Evolutionary conservation across 2,329 filamentous ascomycete species (phyloP).

Genomic region (Aureobasidium sp.): DNA sequence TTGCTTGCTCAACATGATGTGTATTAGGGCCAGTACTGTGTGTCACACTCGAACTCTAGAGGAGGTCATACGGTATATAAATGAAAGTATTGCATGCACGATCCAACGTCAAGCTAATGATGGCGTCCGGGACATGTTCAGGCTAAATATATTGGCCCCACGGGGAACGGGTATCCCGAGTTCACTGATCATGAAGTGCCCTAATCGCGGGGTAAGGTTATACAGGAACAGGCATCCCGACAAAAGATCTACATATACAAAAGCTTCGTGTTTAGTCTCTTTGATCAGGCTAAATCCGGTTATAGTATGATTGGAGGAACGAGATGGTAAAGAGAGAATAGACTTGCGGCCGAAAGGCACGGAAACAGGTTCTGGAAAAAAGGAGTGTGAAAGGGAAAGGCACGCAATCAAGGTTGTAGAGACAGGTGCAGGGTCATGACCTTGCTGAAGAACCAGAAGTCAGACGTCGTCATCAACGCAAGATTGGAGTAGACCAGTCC

Average conservation of each 20-base stretch:
- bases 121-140: not conserved
- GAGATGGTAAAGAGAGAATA: not conserved
- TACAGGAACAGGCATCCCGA: not conserved
- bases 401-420: not conserved
- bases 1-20: not conserved
- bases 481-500: conserved; percentile 5
- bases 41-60: not conserved
- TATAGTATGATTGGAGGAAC: not conserved
- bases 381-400: not conserved
- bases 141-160: not conserved
- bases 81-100: not conserved
- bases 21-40: not conserved
- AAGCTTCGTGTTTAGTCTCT: not conserved
- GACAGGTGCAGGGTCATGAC: not conserved
- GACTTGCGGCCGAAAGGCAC: not conserved
- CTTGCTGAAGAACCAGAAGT: not conserved
- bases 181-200: not conserved
- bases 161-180: not conserved
- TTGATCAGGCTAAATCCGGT: not conserved
- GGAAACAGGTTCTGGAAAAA: not conserved
- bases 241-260: not conserved
- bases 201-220: not conserved
- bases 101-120: not conserved
- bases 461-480: not conserved
- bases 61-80: not conserved